Conservation (phyloP, 768 basidiomycete genomes). For the Hysterangium stoloniferum region DNA sequence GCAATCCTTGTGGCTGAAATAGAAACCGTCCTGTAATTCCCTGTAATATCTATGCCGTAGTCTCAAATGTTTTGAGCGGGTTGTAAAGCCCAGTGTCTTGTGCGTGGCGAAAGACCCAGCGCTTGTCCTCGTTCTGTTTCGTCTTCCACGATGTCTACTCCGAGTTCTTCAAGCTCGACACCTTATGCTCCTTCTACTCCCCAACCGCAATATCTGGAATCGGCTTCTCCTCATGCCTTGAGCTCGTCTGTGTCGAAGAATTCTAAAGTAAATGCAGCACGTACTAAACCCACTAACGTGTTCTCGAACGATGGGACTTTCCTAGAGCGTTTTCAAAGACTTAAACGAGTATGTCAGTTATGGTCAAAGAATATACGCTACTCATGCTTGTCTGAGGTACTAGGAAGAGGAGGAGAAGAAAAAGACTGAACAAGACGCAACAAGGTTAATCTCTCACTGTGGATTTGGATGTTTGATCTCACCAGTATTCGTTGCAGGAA, state of each 20-base stretch:
- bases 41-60: no score
- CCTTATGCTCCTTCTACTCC: not conserved
- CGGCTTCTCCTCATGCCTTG: slow-evolving; percentile 19
- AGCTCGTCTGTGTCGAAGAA: slow-evolving; percentile 23
- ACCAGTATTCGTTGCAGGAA: slow-evolving; percentile 35
- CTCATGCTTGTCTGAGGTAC: no score
- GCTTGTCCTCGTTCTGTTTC: no score
- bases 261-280: slow-evolving; percentile 23
- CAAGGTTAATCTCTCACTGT: slow-evolving; percentile 33
- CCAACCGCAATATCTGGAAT: slow-evolving; percentile 17
- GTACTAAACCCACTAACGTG: slow-evolving; percentile 38
- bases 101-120: no score
- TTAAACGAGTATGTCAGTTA: slow-evolving; percentile 38
- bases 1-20: no score
- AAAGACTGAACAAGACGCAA: slow-evolving; percentile 42
- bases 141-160: slow-evolving; percentile 1
- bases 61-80: no score
- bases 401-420: slow-evolving; percentile 55
- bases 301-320: slow-evolving; percentile 69
- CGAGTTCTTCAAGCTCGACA: slow-evolving; percentile 6
- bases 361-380: not conserved
- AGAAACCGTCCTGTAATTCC: no score
- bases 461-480: not conserved
- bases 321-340: slow-evolving; percentile 53
- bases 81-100: no score